Conservation (phyloP, 2,329 filamentous ascomycete genomes). For the Paecilomyces fulvus region DNA sequence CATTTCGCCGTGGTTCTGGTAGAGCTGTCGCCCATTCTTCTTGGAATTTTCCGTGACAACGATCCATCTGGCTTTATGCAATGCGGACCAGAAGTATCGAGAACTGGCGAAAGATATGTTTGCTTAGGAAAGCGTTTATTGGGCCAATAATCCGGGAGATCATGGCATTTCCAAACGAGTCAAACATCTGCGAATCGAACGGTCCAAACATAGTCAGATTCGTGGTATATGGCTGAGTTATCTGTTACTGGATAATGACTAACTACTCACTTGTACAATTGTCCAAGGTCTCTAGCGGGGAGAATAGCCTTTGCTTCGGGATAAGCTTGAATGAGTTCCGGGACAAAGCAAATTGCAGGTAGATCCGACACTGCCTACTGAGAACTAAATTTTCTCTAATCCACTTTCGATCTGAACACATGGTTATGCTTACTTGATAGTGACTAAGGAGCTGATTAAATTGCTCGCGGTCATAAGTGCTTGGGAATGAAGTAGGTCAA, state of each 20-base stretch:
- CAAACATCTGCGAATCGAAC: not conserved
- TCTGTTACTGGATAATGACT: conserved; percentile 6
- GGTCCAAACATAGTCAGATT: not conserved
- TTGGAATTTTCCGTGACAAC: conserved; percentile 18
- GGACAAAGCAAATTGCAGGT: conserved; percentile 23
- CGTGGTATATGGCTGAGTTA: not conserved
- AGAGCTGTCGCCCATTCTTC: conserved; percentile 7
- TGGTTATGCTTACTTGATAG: too few species aligned
- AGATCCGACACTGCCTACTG: conserved; percentile 13
- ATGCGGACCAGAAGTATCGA: not conserved
- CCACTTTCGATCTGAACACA: too few species aligned
- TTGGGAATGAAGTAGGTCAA: too few species aligned
- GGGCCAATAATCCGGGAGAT: not conserved
- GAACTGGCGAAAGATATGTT: not conserved
- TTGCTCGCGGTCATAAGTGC: conserved; percentile 8
- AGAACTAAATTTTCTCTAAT: too few species aligned
- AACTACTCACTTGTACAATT: conserved; percentile 9
- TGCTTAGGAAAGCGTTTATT: not conserved
- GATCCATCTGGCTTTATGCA: conserved; percentile 1
- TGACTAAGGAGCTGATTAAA: conserved; percentile 25
- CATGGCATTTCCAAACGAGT: not conserved
- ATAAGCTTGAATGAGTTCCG: conserved; percentile 27
- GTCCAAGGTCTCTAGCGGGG: conserved; percentile 6
- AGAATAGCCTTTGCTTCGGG: conserved; percentile 26
- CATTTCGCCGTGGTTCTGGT: conserved; percentile 12